phyloP scores from a whole-genome alignment of 2,329 filamentous ascomycete species.

The Xylariaceae sp. region DNA sequence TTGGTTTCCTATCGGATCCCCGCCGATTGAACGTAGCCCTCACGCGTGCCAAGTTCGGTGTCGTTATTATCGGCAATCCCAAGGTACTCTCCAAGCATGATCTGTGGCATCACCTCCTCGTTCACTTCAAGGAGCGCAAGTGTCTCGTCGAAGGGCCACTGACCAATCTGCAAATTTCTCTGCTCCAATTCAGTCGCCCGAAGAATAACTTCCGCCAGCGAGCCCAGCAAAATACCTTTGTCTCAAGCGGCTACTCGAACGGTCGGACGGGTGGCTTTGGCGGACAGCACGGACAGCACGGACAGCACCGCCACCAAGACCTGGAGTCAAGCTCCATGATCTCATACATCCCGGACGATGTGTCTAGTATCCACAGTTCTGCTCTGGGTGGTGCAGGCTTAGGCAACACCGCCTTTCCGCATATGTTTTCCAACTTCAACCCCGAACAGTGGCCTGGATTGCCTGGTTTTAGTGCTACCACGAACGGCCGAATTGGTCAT shows the following conservation, averaged over 20 bases:
- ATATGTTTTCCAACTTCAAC: slow-evolving; percentile 92
- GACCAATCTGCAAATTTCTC: slow-evolving; percentile 90
- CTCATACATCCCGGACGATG: slow-evolving; percentile 94
- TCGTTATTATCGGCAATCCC: slow-evolving; percentile 95
- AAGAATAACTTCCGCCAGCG: slow-evolving; percentile 92
- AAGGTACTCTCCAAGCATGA: slow-evolving; percentile 98
- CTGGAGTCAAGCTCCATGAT: slow-evolving; percentile 83
- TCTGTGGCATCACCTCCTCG: slow-evolving; percentile 89
- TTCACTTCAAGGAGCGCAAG: slow-evolving; percentile 95
- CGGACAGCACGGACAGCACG: slow-evolving; percentile 29
- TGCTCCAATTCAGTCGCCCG: slow-evolving; percentile 90
- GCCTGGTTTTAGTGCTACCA: slow-evolving; percentile 52
- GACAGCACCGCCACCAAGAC: slow-evolving; percentile 44
- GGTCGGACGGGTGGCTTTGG: slow-evolving; percentile 31
- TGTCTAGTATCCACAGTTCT: slow-evolving; percentile 92
- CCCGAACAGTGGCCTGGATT: slow-evolving; percentile 85
- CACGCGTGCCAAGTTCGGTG: slow-evolving; percentile 92
- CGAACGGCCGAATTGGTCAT: slow-evolving; percentile 58
- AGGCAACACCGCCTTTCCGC: slow-evolving; percentile 72
- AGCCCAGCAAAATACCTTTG: slow-evolving; percentile 69
- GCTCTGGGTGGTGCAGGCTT: slow-evolving; percentile 82
- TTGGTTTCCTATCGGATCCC: slow-evolving; percentile 96
- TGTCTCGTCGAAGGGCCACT: slow-evolving; percentile 94
- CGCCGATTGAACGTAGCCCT: slow-evolving; percentile 95
- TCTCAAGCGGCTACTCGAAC: slow-evolving; percentile 32